Evolutionary conservation across 2,329 filamentous ascomycete genomes (phyloP), one percentile per base, ranked within the genome.

Genomic region (Fusarium transvaalense): DNA sequence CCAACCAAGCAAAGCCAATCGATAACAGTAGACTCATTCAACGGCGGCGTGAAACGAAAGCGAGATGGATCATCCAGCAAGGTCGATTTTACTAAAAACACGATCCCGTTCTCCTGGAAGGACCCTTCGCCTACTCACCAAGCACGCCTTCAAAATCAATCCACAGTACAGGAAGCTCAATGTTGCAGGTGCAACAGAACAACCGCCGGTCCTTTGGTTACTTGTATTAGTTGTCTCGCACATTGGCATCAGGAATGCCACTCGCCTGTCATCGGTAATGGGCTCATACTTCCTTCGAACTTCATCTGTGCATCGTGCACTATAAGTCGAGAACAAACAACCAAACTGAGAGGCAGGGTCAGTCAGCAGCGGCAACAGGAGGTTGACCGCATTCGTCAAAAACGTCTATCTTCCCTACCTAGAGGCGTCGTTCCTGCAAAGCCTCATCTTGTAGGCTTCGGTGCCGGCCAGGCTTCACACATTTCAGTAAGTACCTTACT

Each of bases 391-490:
- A 55, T 78, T 37, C 75, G 79, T 17, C 68, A 76, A 42, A 76
- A 73, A 54, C 72, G 74, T 14, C 71, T 82, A n/a, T 74, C 74
- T 3, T 48, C 66, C 1, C 64, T 82, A 13, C 79, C 78, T 1
- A 61, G 66, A 13, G 76, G 75, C 3, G 64, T 79, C 2, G 55
- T 70, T 17, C 78, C 81, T 4, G 76, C 75, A 39, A 81, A 78
- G 46, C 67, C 78, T 23, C 74, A 77, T 10, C 73, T 81, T 3
- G 75, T 83, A 17, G 81, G 81, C 0, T 83, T 82, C 56, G 69
- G 65, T 15, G 73, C 76, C 3, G 78, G 80, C 1, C 71, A 74
- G 10, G 76, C 81, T 14, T 76, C 78, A 2, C 74, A 75, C 27
- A 57, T 67, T n/a, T 69, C 76, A 41, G 81, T 82, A 69, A 72